A percentile compares a stretch with the other conserved stretches of the same genome.
These are phyloP conservation scores for Malus hybrid DNA, from an alignment of 331 rosid species.

Conservation along the genomic window DNA sequence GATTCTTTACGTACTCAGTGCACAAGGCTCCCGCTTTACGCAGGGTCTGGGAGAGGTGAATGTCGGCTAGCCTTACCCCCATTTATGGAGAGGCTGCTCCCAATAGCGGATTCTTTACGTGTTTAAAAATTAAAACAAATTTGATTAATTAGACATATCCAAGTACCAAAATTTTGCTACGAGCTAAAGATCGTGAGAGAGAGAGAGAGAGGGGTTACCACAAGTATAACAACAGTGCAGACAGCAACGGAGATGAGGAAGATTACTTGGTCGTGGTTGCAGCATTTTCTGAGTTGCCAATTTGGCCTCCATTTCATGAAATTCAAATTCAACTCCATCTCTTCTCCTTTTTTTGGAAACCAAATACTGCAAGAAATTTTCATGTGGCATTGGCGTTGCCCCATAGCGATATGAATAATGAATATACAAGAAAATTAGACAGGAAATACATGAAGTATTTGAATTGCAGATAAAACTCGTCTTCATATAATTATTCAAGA, in stretches of 20 bases:
- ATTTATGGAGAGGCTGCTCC: no score
- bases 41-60: no score
- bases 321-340: not conserved
- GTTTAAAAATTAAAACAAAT: not conserved
- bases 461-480: not conserved
- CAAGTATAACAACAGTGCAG: constrained; percentile 25
- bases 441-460: not conserved
- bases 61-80: no score
- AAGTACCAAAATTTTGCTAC: no score
- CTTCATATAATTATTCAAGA: not conserved
- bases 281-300: constrained; percentile 30
- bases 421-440: not conserved
- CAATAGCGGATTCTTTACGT: not conserved
- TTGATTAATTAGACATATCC: no score
- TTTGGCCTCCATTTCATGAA: constrained; percentile 7
- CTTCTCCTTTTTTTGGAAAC: not conserved
- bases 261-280: constrained; percentile 23
- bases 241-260: constrained; percentile 22
- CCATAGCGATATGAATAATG: not conserved
- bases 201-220: constrained; percentile 2
- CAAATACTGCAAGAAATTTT: not conserved
- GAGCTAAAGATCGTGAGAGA: not conserved
- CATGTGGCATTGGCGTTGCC: not conserved
- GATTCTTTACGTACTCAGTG: not conserved
- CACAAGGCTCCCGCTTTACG: no score